These are phyloP conservation scores for Blastobotrys proliferans DNA, from an alignment of 1,139 yeast species.

Conservation along the genomic window DNA sequence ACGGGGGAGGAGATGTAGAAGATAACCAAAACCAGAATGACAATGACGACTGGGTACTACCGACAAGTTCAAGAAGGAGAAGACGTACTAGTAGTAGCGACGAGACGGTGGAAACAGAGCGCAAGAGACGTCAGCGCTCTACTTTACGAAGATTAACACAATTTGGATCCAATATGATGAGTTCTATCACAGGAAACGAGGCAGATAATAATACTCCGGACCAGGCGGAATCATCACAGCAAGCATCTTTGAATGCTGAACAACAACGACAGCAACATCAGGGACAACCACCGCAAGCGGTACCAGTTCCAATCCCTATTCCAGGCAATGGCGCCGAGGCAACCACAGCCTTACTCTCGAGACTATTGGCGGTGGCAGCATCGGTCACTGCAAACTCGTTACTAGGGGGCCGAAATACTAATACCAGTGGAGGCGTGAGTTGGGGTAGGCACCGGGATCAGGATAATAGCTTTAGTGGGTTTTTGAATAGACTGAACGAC, in stretches of 20 bases:
- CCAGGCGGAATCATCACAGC: conserved; percentile 2
- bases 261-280: background rate
- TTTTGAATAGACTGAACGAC: conserved; percentile 37
- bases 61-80: conserved; percentile 10
- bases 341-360: conserved; percentile 41
- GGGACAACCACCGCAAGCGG: background rate
- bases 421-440: background rate
- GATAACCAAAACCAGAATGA: background rate
- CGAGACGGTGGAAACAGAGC: conserved; percentile 6
- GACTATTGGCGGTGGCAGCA: conserved; percentile 45
- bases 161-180: conserved; percentile 14
- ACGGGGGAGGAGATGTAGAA: background rate
- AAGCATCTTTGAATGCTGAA: background rate
- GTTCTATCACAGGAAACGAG: conserved; percentile 6
- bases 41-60: conserved; percentile 5
- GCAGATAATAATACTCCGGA: background rate
- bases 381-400: conserved; percentile 44
- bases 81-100: conserved; percentile 13
- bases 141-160: conserved; percentile 15
- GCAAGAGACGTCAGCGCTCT: conserved; percentile 15
- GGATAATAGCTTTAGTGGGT: conserved; percentile 36
- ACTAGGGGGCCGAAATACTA: conserved; percentile 32
- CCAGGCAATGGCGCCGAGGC: conserved; percentile 22
- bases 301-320: background rate
- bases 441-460: too few relatives aligned